Base-by-base conservation (phyloP, 768 basidiomycete genomes). In the Trametes cinnabarina region DNA sequence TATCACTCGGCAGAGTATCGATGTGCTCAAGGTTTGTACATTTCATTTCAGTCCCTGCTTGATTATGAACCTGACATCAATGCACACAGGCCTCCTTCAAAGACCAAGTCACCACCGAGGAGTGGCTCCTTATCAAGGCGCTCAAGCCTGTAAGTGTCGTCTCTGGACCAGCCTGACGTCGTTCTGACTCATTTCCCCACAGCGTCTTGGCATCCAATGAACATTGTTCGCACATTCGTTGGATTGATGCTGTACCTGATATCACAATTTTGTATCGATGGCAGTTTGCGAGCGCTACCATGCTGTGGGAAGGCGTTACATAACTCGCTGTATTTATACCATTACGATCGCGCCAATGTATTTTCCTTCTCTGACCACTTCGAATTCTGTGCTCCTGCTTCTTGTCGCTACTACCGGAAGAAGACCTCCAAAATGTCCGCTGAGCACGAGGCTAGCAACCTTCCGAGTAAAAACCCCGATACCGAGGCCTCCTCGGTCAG, bases 1-100 rank as follows among this genome's bases (percentile, higher is more conserved):
- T 60, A 88, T 99, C 69, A 90, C 92, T 32, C 84, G 96, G 46
- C 86, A 88, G 72, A 94, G 92, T 65, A 98, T 99, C 63, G 97
- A 98, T 72, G 91, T 95, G 9, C 80, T 98, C 43, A 98, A 98
- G 89, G 87, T 90, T 66, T 35, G 66, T 54, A n/a, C 53, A 7
- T 17, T 54, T 10, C 35, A 30, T 30, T 30, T 51, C 10, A 42
- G 52, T 39, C 51, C 25, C 47, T 55, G 65, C 56, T 65, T 44
- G 25, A 20, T 44, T 58, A 50, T 4, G 22, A 6, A n/a, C 20
- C n/a, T 12, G 22, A 7, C 34, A 34, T 34, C 66, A 23, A n/a
- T n/a, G n/a, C n/a, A n/a, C n/a, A n/a, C 62, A 95, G 93, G 79
- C 79, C 26, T 85, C 87, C 17, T 98, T 98, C 79, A 88, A 92